Percentiles rank a stretch among this genome's conserved stretches.
Conservation (phyloP, 305 asterid genomes). For the Solanum hybrid region DNA sequence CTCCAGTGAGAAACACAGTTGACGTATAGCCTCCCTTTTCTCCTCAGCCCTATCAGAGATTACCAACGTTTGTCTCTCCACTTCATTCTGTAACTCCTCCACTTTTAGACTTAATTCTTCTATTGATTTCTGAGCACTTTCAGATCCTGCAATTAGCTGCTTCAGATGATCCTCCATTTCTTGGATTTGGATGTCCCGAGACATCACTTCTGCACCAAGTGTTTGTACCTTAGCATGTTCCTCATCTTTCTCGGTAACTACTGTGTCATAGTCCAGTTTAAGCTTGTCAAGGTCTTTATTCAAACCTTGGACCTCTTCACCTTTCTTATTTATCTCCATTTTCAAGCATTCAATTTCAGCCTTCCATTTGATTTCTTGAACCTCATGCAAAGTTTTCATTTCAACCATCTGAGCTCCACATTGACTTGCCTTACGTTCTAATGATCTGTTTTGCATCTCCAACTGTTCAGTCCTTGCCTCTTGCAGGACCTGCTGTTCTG, state of each 20-base stretch:
- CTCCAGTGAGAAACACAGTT: constrained; percentile 67
- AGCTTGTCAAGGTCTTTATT: constrained; percentile 33
- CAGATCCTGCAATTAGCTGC: constrained; percentile 20
- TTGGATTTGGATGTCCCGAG: constrained; percentile 23
- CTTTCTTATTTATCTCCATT: constrained; percentile 28
- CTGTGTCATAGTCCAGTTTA: constrained; percentile 37
- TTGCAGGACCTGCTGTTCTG: constrained; percentile 24
- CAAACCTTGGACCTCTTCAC: constrained; percentile 17
- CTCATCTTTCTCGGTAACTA: constrained; percentile 49
- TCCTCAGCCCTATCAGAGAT: constrained; percentile 57
- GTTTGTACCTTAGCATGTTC: constrained; percentile 29
- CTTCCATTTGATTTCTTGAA: constrained; percentile 24
- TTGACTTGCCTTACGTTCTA: constrained; percentile 30
- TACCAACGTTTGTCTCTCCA: constrained; percentile 35
- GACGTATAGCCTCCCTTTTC: constrained; percentile 86
- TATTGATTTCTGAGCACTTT: constrained; percentile 17
- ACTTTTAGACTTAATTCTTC: constrained; percentile 30
- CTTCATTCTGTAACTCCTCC: constrained; percentile 45
- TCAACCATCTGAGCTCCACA: constrained; percentile 37
- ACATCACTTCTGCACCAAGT: constrained; percentile 25
- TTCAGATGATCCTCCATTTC: constrained; percentile 24
- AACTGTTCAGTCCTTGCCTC: constrained; percentile 35
- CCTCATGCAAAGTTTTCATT: constrained; percentile 35
- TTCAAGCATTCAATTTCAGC: constrained; percentile 27
- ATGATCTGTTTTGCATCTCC: constrained; percentile 23